These are phyloP conservation scores for Neurospora africana DNA, from an alignment of 495 filamentous ascomycete species.

Conservation along the genomic window DNA sequence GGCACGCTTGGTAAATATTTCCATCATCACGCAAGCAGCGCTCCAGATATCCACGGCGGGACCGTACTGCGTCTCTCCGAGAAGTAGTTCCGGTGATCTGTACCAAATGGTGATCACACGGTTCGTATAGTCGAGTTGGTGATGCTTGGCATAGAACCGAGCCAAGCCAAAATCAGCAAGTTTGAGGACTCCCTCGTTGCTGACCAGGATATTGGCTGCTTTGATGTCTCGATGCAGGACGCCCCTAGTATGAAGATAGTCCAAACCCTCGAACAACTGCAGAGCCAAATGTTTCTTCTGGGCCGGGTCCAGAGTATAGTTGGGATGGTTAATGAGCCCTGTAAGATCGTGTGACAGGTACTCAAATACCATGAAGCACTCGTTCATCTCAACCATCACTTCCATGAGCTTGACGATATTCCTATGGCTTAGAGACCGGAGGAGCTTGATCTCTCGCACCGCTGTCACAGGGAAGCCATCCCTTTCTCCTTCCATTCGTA, in stretches of 20 bases:
- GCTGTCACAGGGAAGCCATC: constrained; percentile 98
- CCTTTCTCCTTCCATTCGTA: constrained; percentile 79
- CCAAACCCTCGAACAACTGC: constrained; percentile 89
- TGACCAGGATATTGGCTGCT: constrained; percentile 89
- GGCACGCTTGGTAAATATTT: constrained; percentile 91
- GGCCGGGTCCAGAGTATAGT: constrained; percentile 70
- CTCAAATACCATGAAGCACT: constrained; percentile 99
- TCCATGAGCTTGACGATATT: constrained; percentile 85
- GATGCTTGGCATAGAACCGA: constrained; percentile 90
- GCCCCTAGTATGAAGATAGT: constrained; percentile 87
- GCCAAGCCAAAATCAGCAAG: constrained; percentile 94
- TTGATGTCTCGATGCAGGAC: constrained; percentile 95
- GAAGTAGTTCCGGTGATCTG: constrained; percentile 78
- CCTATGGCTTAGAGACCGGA: constrained; percentile 82
- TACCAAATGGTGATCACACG: constrained; percentile 99
- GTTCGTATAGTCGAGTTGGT: constrained; percentile 94
- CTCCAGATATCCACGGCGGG: constrained; percentile 96
- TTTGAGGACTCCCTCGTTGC: constrained; percentile 78
- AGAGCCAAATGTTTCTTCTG: constrained; percentile 92
- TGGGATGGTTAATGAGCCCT: constrained; percentile 78
- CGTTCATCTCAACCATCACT: constrained; percentile 97
- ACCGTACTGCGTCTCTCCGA: constrained; percentile 91
- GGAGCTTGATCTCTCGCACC: constrained; percentile 89
- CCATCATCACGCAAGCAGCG: constrained; percentile 90
- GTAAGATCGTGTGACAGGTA: constrained; percentile 84